Evolutionary conservation across 352 stramenopile genomes (phyloP), one percentile per base, ranked within the genome.

Genomic region (Halophytophthora polymorphica): DNA sequence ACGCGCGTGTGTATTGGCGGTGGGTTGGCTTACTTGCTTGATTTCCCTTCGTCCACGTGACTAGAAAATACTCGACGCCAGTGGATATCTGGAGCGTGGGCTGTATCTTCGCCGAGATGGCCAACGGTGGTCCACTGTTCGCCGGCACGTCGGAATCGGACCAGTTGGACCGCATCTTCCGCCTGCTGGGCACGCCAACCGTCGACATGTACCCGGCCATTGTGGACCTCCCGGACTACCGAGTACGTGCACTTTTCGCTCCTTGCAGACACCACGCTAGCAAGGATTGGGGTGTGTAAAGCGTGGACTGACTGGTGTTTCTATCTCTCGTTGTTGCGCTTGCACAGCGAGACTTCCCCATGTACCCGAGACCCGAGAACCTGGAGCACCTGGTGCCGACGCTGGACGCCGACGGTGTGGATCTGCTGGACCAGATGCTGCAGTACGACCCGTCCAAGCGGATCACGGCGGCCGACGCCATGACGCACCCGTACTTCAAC

Each of bases 71-170:
- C 70, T 98, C 93, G 36, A 99, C 97, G 12, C 96, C 97, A 2
- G 97, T 99, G 29, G 97, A 99, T 71, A 98, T 99, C 55, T 99
- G 97, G 97, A 98, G 84, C 64, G 96, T 99, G 31, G 97, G 97
- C 45, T 98, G 81, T 86, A 99, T 99, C 59, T 99, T 99, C 71
- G 97, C 96, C 21, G 97, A 98, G 54, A 98, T 98, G 92, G 83
- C 88, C 23, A 95, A 95, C 56, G 79, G 82, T 22, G 76, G 80
- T 35, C 97, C 97, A 28, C 78, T 99, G 15, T 97, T 99, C 44
- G 93, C 96, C 1, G 97, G 97, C 36, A 99, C 94, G 15, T 98
- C 93, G 10, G 97, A 99, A 70, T 60, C 73, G 14, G 96, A 99
- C 77, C 96, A 99, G 77, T 72, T 97, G n/a, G 86, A 98, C 58